Conservation (phyloP, 2,329 filamentous ascomycete genomes). For the Penicillium sp. region DNA sequence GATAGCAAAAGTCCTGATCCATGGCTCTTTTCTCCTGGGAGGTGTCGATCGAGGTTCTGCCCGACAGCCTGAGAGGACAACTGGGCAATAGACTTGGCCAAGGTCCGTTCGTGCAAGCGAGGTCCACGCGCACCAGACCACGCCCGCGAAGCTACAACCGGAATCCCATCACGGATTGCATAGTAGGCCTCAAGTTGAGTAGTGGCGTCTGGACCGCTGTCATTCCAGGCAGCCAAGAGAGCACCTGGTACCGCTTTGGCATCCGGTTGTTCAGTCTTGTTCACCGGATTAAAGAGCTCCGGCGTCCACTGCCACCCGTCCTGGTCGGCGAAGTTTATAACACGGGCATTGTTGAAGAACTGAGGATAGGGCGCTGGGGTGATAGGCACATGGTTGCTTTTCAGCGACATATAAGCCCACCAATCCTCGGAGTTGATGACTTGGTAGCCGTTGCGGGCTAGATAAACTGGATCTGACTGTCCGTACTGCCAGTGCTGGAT, state of each 20-base stretch:
- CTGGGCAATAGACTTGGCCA: slow-evolving; percentile 41
- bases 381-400: slow-evolving; percentile 55
- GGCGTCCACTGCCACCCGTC: slow-evolving; percentile 49
- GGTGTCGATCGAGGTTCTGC: slow-evolving; percentile 49
- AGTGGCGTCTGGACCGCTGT: slow-evolving; percentile 53
- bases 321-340: slow-evolving; percentile 51
- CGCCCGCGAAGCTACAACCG: slow-evolving; percentile 53
- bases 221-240: slow-evolving; percentile 55
- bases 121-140: slow-evolving; percentile 52
- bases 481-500: slow-evolving; percentile 58
- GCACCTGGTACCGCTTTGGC: slow-evolving; percentile 47
- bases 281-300: slow-evolving; percentile 51
- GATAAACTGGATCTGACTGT: slow-evolving; percentile 51
- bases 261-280: slow-evolving; percentile 49
- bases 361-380: slow-evolving; percentile 49
- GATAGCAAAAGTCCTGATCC: slow-evolving; percentile 30
- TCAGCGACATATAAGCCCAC: slow-evolving; percentile 56
- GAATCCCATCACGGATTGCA: slow-evolving; percentile 50
- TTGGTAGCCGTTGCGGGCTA: slow-evolving; percentile 48
- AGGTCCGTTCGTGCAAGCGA: slow-evolving; percentile 39
- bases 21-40: background rate
- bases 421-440: slow-evolving; percentile 56
- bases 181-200: slow-evolving; percentile 55
- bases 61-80: slow-evolving; percentile 46
- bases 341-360: slow-evolving; percentile 47